Base-by-base conservation (phyloP, 805 yeast genomes). In the Kregervanrija pseudodelftensis region DNA sequence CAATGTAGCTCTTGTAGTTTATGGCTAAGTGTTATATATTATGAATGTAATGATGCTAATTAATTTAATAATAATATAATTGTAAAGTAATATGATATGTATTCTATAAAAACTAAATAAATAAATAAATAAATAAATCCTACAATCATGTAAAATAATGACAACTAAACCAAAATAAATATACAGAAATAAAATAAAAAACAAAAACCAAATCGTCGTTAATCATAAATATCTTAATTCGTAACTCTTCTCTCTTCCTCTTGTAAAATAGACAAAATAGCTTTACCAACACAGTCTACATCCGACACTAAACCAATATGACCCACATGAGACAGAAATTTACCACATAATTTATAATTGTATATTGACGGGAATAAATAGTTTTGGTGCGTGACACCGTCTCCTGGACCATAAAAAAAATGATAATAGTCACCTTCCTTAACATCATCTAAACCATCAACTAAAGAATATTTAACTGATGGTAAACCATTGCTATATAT, bases 371-470 rank as follows among this genome's bases (percentile, higher is more conserved):
- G 97, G 77, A 89, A 76, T 40, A 85, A 64, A 84, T 89, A 83
- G 50, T 77, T 77, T 52, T 83, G 85, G 62, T 85, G 85, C 1
- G 87, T 87, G 14, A 90, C 96, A 37, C 97, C 97, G 61, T 90
- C 97, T 12, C 97, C 97, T 4, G 87, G 86, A 0, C 95, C 95
- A 56, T 86, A 89, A 54, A 74, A 78, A 54, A 87, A 83, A 54
- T 85, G 82, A 50, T 74, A 79, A 65, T 85, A 89, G 50, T 78
- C 74, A 3, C 95, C 96, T 35, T 74, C 70, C 46, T 66, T 72
- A 47, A 90, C 79, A 33, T 79, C 93, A 37, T 81, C 74, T 10
- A 59, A 59, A 5, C 81, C 76, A 31, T 69, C 60, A 1, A 89
- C 93, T 43, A 79, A 66, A 3, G 87, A 82, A 8, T 91, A 95